Evolutionary conservation across 177 flowering plant genomes (phyloP).

Genomic region (Tripterygium wilfordii): DNA sequence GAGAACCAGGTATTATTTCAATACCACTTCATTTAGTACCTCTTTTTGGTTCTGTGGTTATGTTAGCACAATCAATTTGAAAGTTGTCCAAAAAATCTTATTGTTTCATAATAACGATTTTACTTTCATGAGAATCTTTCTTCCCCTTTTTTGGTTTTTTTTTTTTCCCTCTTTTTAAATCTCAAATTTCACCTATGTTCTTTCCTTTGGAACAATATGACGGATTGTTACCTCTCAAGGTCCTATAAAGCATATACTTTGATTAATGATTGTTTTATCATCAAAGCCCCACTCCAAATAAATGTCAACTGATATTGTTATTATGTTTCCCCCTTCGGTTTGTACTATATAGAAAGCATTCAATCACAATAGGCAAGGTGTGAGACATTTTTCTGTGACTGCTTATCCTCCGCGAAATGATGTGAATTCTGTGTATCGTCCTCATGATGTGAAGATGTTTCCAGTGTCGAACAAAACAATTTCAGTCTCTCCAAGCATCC

Average conservation of each 20-base stretch:
- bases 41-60: no score
- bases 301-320: neutral
- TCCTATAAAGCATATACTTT: no score
- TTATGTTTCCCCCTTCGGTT: neutral
- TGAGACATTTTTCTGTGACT: slow-evolving; percentile 27
- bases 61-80: no score
- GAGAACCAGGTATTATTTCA: slow-evolving; percentile 39
- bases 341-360: slow-evolving; percentile 27
- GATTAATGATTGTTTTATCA: neutral
- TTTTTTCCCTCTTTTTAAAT: no score
- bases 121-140: no score
- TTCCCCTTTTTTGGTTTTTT: no score
- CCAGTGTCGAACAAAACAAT: slow-evolving; percentile 34
- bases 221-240: no score
- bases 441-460: slow-evolving; percentile 31
- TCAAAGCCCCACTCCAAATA: neutral
- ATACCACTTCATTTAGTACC: neutral
- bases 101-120: no score
- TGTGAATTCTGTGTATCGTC: slow-evolving; percentile 21
- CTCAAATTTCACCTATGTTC: no score
- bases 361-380: slow-evolving; percentile 33
- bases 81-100: no score
- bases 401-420: slow-evolving; percentile 35
- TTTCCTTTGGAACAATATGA: neutral
- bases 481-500: slow-evolving; percentile 36